A percentile compares a stretch with the other conserved stretches of the same genome.
These are phyloP conservation scores for Vitis hybrid DNA, from an alignment of 177 flowering plant species.

Conservation along the genomic window DNA sequence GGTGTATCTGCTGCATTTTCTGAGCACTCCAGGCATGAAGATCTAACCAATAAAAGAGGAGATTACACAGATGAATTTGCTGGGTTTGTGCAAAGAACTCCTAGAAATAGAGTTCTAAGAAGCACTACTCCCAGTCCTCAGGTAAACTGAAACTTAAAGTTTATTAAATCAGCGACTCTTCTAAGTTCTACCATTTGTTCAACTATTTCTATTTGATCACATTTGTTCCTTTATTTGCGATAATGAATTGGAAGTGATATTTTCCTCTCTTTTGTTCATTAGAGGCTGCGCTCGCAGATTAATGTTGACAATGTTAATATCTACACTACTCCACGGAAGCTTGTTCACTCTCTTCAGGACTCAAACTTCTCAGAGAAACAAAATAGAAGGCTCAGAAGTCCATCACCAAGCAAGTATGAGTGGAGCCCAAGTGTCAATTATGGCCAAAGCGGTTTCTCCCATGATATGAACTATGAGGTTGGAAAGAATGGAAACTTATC, in stretches of 20 bases:
- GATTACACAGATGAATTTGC: slow-evolving; percentile 41
- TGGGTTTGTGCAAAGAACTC: slow-evolving; percentile 44
- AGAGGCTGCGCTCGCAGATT: slow-evolving; percentile 52
- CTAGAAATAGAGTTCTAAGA: slow-evolving; percentile 28
- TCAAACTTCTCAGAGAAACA: slow-evolving; percentile 40
- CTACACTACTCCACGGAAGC: slow-evolving; percentile 84
- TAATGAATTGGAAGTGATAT: not conserved
- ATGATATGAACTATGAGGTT: slow-evolving; percentile 14
- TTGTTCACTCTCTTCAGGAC: slow-evolving; percentile 72
- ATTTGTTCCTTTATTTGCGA: too few relatives aligned
- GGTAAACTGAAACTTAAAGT: slow-evolving; percentile 23
- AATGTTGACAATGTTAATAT: slow-evolving; percentile 56
- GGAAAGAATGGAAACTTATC: slow-evolving; percentile 16
- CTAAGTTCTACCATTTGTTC: too few relatives aligned
- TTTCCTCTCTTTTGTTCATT: slow-evolving; percentile 25
- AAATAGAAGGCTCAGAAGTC: slow-evolving; percentile 39
- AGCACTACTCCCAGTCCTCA: slow-evolving; percentile 57
- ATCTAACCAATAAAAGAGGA: slow-evolving; percentile 20
- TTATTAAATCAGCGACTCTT: not conserved
- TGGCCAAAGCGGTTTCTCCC: slow-evolving; percentile 22
- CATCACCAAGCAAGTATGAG: slow-evolving; percentile 30
- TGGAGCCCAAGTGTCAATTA: slow-evolving; percentile 36
- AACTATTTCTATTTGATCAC: not conserved
- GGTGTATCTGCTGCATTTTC: slow-evolving; percentile 15
- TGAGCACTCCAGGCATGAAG: slow-evolving; percentile 27